Base-by-base conservation (phyloP, 192 early-diverging fungal species). In the Coemansia guatemalensis region DNA sequence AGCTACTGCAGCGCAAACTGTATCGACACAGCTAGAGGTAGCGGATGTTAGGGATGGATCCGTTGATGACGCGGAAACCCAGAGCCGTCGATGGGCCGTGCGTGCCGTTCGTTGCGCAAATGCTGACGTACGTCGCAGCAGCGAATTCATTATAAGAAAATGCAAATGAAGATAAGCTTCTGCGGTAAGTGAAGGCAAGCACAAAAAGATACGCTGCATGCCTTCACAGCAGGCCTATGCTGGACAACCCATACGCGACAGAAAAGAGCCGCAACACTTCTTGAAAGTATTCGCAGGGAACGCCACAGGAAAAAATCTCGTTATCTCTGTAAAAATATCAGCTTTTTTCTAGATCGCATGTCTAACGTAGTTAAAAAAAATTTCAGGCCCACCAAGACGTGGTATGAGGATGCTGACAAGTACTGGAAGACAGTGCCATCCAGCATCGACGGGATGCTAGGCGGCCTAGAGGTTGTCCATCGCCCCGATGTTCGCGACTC, bases 381-480 rank as follows among this genome's bases (percentile, higher is more conserved):
- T 1, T 78, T 78, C 44, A 61, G 26, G 25, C 69, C 70, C 9
- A 78, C 75, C 25, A 58, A 66, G 39, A 70, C 76, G n/a, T 90
- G 89, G 87, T 90, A 90, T 65, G 81, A 74, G 24, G 87, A 89
- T 50, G 85, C 88, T 8, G 82, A 87, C 72, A 73, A 61, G 56
- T 82, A 82, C 65, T 82, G 80, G 80, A 73, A 76, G 44, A 58
- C 48, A 12, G 70, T 78, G 48, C 33, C 69, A 3, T 69, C 75
- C 12, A 73, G 48, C 57, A 53, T 69, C n/a, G 64, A 69, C 56
- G 96, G 96, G 22, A 94, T 98, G 88, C 86, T 96, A 0, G 96
- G 96, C 39, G 96, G 96, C 1, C 89, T 94, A 32, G 91, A 84
- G 9, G 53, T 72, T 5, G 81, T 99, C 4, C 85, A 92, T 33